Evolutionary conservation across 2,329 filamentous ascomycete genomes (phyloP), one percentile per base, ranked within the genome.

Genomic region (Trichoderma arundinaceum): DNA sequence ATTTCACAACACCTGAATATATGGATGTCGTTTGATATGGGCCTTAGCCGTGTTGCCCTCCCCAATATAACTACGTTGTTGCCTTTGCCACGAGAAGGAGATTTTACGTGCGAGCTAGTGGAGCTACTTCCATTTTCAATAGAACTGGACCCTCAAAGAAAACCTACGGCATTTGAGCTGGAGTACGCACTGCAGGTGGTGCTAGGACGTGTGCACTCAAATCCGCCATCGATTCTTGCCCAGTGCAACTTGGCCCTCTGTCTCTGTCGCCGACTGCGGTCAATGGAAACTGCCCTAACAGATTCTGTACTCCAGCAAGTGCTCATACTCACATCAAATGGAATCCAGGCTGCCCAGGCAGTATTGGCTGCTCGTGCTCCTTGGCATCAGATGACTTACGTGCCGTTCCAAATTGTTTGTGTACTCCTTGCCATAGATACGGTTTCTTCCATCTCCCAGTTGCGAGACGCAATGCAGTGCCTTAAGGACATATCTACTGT

Each of bases 21-120:
- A 5, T 60, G 57, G 57, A 60, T 60, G 57, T 60, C 57, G 43
- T 60, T 60, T 12, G 57, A 60, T 33, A 60, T 60, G 57, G 57
- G 57, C 13, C 57, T 49, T 17, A 60, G 43, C 6, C 57, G 57
- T 3, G 57, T 60, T 22, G 32, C 57, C 13, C 43, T 60, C 15
- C 44, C 28, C 3, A 48, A 60, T 7, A 28, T 44, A 7, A 28
- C 33, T 13, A 60, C 33, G 8, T 8, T 33, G 13, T 15, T 49
- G 5, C 44, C 57, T 17, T 39, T 33, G 13, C 13, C 19, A 13
- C 17, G 57, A 39, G 44, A 60, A 28, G 57, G 57, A 1, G 57
- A 60, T 43, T 60, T 33, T 38, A 60, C 57, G 4, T 10, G 43
- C 19, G 57, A 60, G 44, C 44, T 60, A 15, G 49, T 60, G 12